Base-by-base conservation (phyloP, 495 filamentous ascomycete genomes). In the Podospora conica region DNA sequence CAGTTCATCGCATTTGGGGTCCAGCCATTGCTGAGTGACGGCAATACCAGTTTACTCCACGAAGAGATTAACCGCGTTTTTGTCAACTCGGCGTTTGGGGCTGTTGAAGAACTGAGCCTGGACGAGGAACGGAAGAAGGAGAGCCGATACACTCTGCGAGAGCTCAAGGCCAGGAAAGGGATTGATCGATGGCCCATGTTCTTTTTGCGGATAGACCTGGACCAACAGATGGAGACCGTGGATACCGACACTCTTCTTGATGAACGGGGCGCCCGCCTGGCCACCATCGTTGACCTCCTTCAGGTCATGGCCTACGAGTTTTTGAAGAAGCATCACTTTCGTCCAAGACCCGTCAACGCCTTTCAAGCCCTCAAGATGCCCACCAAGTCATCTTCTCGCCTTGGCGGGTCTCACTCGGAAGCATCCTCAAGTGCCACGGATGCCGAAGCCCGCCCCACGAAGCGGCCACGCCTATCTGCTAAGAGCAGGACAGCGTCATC, bases 101-200 rank as follows among this genome's bases (percentile, higher is more conserved):
- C 80, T 20, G 65, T 84, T 10, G 88, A 88, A 29, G 82, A 85
- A 12, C 29, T 54, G 10, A 58, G 33, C 1, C 67, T 77, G 23
- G 70, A 73, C 23, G 70, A 64, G 8, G 25, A 7, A 1, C 65
- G 61, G 7, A 48, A 20, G 31, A 67, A 82, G 77, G 65, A 69
- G 66, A 75, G 82, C 53, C 81, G 81, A 1, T 84, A 80, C 66
- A 88, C 85, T 0, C 78, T 76, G 31, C 82, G 79, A 66, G 85
- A 89, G 40, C 74, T 88, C 53, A 88, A 79, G 71, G 79, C 76
- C 18, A 81, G 80, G 21, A 94, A 91, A 73, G 84, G 86, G 0
- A 79, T 91, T 29, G 92, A 96, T 73, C 83, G 87, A 66, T 96
- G 90, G 90, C 92, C 93, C 2, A 96, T 95, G 90, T 98, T 97